These are phyloP conservation scores for Pestalotiopsis sp. DNA, from an alignment of 2,329 filamentous ascomycete genomes.

Conservation along the genomic window DNA sequence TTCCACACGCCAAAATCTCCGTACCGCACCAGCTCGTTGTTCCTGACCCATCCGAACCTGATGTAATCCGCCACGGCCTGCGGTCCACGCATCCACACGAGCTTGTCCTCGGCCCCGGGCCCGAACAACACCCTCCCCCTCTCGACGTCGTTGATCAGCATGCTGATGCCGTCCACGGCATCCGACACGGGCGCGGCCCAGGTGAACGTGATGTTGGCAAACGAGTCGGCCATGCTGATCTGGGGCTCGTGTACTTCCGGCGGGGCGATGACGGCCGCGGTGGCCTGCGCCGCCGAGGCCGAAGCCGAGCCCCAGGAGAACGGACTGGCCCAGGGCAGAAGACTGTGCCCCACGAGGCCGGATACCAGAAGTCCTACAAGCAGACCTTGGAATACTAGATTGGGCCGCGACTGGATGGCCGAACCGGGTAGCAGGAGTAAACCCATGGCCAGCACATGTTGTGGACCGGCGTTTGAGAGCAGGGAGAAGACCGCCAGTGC, in stretches of 20 bases:
- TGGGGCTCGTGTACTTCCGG: constrained; percentile 15
- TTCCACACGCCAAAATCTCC: constrained; percentile 19
- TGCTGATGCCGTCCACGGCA: constrained; percentile 14
- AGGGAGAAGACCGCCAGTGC: constrained; percentile 61
- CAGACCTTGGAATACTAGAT: constrained; percentile 71
- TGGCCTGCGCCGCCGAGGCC: not conserved
- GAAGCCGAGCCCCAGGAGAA: not conserved
- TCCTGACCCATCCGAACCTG: constrained; percentile 19
- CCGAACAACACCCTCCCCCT: constrained; percentile 2
- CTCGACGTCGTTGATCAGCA: constrained; percentile 17
- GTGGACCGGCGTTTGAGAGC: constrained; percentile 57
- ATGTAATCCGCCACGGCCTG: constrained; percentile 22
- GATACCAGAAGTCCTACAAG: constrained; percentile 77
- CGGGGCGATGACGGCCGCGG: not conserved
- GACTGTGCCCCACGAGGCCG: constrained; percentile 48
- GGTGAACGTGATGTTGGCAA: constrained; percentile 14
- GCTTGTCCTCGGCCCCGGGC: not conserved
- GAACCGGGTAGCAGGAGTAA: constrained; percentile 73
- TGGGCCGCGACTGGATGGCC: constrained; percentile 68
- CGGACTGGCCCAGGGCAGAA: not conserved
- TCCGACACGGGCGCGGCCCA: constrained; percentile 11
- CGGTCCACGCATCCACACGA: constrained; percentile 18
- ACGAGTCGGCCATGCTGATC: constrained; percentile 11
- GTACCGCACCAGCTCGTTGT: constrained; percentile 14
- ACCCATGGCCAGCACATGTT: constrained; percentile 76